Conservation (phyloP, 1,284 basidiomycete genomes). For the Schizopora paradoxa region DNA sequence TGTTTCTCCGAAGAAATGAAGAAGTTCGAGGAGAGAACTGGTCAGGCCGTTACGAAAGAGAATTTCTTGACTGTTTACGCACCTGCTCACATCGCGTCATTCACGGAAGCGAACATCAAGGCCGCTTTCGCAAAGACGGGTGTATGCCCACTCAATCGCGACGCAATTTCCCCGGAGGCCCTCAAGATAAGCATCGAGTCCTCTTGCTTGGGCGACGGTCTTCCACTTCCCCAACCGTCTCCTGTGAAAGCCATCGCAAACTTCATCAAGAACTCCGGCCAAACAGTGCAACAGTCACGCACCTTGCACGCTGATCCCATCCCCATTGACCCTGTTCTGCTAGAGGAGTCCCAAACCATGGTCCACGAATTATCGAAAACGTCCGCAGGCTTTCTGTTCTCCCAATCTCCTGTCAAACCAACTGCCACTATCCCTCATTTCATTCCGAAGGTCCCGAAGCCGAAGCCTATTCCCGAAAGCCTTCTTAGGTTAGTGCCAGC, state of each 20-base stretch:
- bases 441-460: background rate
- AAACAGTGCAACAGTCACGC: background rate
- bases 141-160: constrained; percentile 5
- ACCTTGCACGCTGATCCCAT: too few relatives aligned
- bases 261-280: background rate
- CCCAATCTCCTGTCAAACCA: constrained; percentile 1
- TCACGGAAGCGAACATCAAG: constrained; percentile 1
- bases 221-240: background rate
- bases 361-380: background rate
- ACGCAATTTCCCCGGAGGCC: background rate
- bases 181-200: constrained; percentile 3
- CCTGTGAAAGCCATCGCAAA: constrained; percentile 1
- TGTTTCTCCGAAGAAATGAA: constrained; percentile 1
- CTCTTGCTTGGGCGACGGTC: background rate
- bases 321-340: background rate
- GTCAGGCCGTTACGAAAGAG: background rate
- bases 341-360: background rate
- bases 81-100: background rate
- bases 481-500: background rate
- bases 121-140: constrained; percentile 3
- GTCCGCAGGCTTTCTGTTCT: background rate
- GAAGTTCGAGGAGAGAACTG: constrained; percentile 1
- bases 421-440: background rate
- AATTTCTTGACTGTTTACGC: constrained; percentile 4
- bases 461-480: background rate